Base-by-base conservation (phyloP, 768 basidiomycete genomes). In the Trametes meyenii region DNA sequence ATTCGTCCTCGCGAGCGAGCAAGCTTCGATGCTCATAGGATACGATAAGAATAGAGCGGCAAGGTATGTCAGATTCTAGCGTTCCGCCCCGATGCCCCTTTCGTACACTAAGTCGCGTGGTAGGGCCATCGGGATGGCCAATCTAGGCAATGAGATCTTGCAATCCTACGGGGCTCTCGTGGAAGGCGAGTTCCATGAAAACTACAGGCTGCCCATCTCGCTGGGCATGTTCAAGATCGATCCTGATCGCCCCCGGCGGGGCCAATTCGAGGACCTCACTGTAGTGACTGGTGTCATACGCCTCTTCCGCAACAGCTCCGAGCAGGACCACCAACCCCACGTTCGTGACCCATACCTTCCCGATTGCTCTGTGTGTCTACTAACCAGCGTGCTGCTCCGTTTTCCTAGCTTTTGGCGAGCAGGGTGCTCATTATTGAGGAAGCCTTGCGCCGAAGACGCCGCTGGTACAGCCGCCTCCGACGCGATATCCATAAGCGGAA, bases 141-240 rank as follows among this genome's bases (percentile, higher is more conserved):
- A 55, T 29, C 19, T 49, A 3, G 60, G 60, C 1, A 33, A 44
- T 35, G 60, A 61, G 19, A 24, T 55, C 14, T 6, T 61, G 39
- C 54, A 61, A 10, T 61, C 60, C 10, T 61, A 61, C 33, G 60
- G 29, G 7, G 60, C 52, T 21, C 60, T 61, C 35, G 54, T 55
- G 14, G 24, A 61, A 12, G 48, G 24, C 14, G 60, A 61, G 42
- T 61, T 55, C 54, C 60, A 49, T 24, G 60, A 61, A 48, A 55
- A 55, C 39, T 61, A 55, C 33, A 39, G 48, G 19, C 60, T 61
- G 24, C 60, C 60, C 8, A 50, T 61, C 54, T 50, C 54, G 19
- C 60, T 61, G 17, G 60, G 60, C 21, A 61, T 61, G 42, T 61
- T 61, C 60, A 61, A 61, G 54, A 43, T 55, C 54, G 54, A 61